phyloP scores from a whole-genome alignment of 495 filamentous ascomycete species.

The Staphylotrichum longicolle region DNA sequence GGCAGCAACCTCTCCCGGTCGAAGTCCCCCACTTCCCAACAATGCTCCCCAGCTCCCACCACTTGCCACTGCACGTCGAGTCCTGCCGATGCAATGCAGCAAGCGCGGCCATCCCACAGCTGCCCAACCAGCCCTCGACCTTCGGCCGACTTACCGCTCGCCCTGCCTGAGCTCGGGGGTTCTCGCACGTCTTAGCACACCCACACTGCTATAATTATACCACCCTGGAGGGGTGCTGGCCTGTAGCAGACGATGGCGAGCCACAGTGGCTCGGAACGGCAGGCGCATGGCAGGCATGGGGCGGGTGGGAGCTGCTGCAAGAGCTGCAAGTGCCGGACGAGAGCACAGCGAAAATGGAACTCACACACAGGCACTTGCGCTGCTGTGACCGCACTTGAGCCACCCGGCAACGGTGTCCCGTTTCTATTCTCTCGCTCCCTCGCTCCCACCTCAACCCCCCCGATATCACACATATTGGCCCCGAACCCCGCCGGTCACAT shows the following conservation, averaged over 20 bases:
- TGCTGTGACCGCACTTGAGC: background rate
- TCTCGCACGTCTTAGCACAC: slow-evolving; percentile 25
- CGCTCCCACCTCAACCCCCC: background rate
- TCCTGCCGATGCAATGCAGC: slow-evolving; percentile 23
- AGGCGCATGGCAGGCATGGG: slow-evolving; percentile 9
- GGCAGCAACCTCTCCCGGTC: slow-evolving; percentile 2
- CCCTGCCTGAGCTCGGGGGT: slow-evolving; percentile 18
- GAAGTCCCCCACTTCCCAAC: slow-evolving; percentile 4
- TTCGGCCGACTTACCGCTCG: slow-evolving; percentile 39
- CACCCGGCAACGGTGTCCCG: slow-evolving; percentile 8
- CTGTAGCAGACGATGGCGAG: background rate
- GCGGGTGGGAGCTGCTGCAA: background rate
- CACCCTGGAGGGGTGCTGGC: slow-evolving; percentile 12
- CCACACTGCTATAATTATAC: slow-evolving; percentile 43
- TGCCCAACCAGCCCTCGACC: slow-evolving; percentile 45
- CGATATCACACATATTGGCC: slow-evolving; percentile 26
- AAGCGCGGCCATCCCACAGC: slow-evolving; percentile 22
- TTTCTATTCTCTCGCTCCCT: background rate
- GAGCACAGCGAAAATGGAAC: background rate
- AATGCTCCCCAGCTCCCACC: slow-evolving; percentile 10
- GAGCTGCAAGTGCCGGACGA: slow-evolving; percentile 13
- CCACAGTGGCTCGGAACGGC: slow-evolving; percentile 11
- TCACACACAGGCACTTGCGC: too few species aligned
- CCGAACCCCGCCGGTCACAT: slow-evolving; percentile 15
- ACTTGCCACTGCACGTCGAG: slow-evolving; percentile 24